Percentiles rank a stretch among this genome's conserved stretches.
phyloP scores from a whole-genome alignment of 2,329 filamentous ascomycete species.

The Cladophialophora exuberans region DNA sequence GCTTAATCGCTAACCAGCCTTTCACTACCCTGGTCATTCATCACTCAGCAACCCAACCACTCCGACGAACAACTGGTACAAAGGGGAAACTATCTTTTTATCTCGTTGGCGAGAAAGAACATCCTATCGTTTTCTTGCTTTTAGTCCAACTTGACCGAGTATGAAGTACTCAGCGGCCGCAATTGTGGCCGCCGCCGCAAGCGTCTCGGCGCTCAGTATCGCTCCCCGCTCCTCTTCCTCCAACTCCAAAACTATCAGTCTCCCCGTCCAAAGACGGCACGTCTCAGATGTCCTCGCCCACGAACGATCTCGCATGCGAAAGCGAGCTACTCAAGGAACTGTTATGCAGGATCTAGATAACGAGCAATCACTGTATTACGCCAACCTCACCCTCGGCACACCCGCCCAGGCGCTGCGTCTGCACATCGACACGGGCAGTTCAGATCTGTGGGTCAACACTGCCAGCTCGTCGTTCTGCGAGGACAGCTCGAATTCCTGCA shows the following conservation, averaged over 20 bases:
- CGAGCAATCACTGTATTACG: constrained; percentile 50
- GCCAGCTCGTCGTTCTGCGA: constrained; percentile 64
- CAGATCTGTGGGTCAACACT: constrained; percentile 70
- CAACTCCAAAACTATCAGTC: constrained; percentile 23
- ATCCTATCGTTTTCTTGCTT: not conserved
- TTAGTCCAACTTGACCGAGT: no score
- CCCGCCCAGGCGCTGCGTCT: constrained; percentile 58
- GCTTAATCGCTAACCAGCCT: no score
- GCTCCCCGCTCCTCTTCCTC: constrained; percentile 29
- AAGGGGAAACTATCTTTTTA: no score
- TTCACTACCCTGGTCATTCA: no score
- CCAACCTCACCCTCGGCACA: constrained; percentile 60
- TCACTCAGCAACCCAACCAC: no score
- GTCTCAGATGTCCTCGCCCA: constrained; percentile 26
- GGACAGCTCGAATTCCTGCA: constrained; percentile 56
- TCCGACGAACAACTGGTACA: no score
- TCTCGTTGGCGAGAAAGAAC: not conserved
- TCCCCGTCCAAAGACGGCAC: constrained; percentile 28
- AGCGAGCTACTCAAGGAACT: constrained; percentile 17
- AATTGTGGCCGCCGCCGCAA: constrained; percentile 13
- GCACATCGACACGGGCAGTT: constrained; percentile 66
- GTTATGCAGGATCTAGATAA: constrained; percentile 32
- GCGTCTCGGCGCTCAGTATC: constrained; percentile 32
- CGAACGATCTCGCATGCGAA: constrained; percentile 25
- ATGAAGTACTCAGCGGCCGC: constrained; percentile 21